Base-by-base conservation (phyloP, 73 alveolate genomes). In the Blepharisma stoltei region DNA sequence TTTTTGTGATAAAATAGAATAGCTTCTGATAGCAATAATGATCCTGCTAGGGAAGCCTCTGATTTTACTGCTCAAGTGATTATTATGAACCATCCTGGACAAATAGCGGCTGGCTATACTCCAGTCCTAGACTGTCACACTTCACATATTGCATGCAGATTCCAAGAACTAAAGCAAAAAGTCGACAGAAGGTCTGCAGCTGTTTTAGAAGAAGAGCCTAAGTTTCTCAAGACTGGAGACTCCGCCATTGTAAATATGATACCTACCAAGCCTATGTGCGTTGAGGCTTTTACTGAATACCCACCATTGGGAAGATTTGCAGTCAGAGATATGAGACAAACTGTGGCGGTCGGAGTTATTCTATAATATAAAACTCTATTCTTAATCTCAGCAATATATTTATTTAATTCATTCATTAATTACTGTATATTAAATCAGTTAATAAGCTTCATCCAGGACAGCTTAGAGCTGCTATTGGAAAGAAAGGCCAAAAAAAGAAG, bases 271-370 rank as follows among this genome's bases (percentile, higher is more conserved):
- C 94, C 98, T 27, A 83, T 94, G 85, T 85, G 90, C 78, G 95
- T 93, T 81, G 99, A 94, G 81, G 86, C 93, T 70, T 94, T 92
- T 90, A 54, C 83, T 52, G 86, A 84, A 67, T 90, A 87, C 82
- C 97, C 99, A 54, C 96, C 97, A 50, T 94, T 94, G 73, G 99
- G 99, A 55, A 92, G 99, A 92, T 94, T 92, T 82, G 97, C 97
- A 82, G 96, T 94, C 85, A 89, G 99, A 90, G 99, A 94, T 89
- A 92, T 92, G 97, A 92, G 88, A 83, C 90, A 91, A 83, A 94
- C 97, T 83, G 97, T 94, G 81, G 99, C 99, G 71, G 99, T 94
- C 87, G 99, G 97, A 54, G 97, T 92, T 81, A 92, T 94, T n/a
- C n/a, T n/a, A n/a, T n/a, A n/a, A n/a, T n/a, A n/a, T n/a, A n/a